These are phyloP conservation scores for Stylosanthes scabra DNA, from an alignment of 331 rosid species.

Conservation along the genomic window DNA sequence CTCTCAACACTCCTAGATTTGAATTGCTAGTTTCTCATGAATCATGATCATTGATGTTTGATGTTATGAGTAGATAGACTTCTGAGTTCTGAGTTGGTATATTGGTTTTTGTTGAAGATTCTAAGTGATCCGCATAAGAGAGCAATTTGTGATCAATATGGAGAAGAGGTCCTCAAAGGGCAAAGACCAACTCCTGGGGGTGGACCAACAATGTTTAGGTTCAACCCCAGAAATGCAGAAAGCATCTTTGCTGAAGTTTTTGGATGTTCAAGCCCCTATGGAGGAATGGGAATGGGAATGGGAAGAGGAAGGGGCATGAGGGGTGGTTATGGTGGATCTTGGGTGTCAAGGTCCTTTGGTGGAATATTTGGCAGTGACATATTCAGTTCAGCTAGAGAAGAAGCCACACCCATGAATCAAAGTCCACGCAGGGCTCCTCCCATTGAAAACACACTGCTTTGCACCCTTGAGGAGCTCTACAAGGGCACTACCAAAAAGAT, in stretches of 20 bases:
- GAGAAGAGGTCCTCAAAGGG: slow-evolving; percentile 80
- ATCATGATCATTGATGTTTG: background rate
- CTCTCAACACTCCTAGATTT: background rate
- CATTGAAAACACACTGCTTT: slow-evolving; percentile 51
- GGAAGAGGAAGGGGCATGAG: slow-evolving; percentile 58
- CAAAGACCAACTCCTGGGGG: slow-evolving; percentile 62
- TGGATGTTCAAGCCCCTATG: slow-evolving; percentile 70
- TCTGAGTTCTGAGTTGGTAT: slow-evolving; percentile 22
- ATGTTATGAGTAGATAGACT: background rate
- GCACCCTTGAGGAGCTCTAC: slow-evolving; percentile 91
- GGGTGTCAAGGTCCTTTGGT: slow-evolving; percentile 70
- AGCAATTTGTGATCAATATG: slow-evolving; percentile 78
- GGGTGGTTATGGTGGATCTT: slow-evolving; percentile 44
- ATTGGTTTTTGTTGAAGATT: slow-evolving; percentile 54
- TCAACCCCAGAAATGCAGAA: slow-evolving; percentile 86
- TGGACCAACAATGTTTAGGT: slow-evolving; percentile 68
- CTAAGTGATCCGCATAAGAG: slow-evolving; percentile 90
- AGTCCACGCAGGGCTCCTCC: slow-evolving; percentile 74
- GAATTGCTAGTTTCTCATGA: background rate
- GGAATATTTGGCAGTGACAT: slow-evolving; percentile 80
- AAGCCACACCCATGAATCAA: slow-evolving; percentile 61
- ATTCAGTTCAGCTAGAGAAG: slow-evolving; percentile 64
- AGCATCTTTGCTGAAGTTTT: slow-evolving; percentile 77
- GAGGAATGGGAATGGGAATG: slow-evolving; percentile 63
- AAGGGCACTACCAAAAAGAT: slow-evolving; percentile 85